Conservation (phyloP, 768 basidiomycete genomes). For the Dioszegia hungarica region DNA sequence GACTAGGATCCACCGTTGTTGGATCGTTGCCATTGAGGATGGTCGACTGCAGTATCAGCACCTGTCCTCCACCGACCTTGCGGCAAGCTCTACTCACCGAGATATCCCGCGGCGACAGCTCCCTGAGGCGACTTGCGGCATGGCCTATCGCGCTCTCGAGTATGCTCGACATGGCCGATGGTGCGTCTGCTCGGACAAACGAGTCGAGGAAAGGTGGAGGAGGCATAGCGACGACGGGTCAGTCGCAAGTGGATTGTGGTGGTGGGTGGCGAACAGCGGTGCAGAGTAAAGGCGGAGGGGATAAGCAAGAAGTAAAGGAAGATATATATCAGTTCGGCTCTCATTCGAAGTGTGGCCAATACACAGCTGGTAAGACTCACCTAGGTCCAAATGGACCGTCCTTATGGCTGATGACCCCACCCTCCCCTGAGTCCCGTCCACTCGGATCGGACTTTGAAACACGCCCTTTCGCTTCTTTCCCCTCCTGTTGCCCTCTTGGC, state of each 20-base stretch:
- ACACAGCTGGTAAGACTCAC: neutral
- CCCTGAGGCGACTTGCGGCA: neutral
- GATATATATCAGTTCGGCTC: neutral
- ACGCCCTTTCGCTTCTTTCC: too few species aligned
- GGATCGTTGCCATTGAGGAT: conserved; percentile 75
- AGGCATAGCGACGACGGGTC: neutral
- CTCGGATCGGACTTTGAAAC: too few species aligned
- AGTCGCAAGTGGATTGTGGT: too few species aligned
- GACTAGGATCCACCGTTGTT: conserved; percentile 56
- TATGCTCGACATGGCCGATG: neutral
- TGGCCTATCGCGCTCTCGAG: neutral
- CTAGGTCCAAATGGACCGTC: neutral
- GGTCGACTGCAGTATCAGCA: conserved; percentile 18
- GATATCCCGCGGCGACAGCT: neutral
- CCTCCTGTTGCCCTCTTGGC: too few species aligned
- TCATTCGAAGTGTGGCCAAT: neutral
- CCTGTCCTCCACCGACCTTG: neutral
- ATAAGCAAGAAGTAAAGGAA: neutral
- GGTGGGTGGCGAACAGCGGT: neutral
- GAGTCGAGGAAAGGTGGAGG: neutral
- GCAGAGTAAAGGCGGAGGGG: neutral
- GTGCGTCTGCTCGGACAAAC: neutral
- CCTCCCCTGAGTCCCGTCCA: too few species aligned
- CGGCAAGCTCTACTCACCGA: neutral
- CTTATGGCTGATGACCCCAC: neutral